These are phyloP conservation scores for Turnera subulata DNA, from an alignment of 345 rosid genomes.

Conservation along the genomic window DNA sequence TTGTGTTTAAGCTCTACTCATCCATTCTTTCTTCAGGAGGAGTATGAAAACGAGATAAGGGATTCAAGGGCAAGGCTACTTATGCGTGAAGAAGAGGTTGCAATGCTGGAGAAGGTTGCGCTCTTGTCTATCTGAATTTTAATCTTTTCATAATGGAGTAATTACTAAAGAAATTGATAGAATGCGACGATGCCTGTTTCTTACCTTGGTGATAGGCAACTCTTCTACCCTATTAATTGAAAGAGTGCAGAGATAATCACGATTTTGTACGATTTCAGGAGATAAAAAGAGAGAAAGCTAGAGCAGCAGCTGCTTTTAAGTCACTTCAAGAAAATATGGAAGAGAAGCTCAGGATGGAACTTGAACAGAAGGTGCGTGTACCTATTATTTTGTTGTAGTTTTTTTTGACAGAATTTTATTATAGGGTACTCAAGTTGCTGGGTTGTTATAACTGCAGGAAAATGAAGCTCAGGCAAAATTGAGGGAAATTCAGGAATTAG, in stretches of 20 bases:
- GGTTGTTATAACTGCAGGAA: slow-evolving; percentile 49
- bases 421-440: slow-evolving; percentile 19
- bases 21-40: slow-evolving; percentile 44
- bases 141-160: not conserved
- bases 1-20: slow-evolving; percentile 1
- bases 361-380: slow-evolving; percentile 68
- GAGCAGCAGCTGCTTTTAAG: slow-evolving; percentile 79
- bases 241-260: not conserved
- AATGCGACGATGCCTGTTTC: no score
- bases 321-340: slow-evolving; percentile 81
- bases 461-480: slow-evolving; percentile 57
- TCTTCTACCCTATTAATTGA: no score
- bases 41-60: slow-evolving; percentile 82
- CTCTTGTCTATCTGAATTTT: slow-evolving; percentile 12
- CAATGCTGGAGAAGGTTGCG: slow-evolving; percentile 85
- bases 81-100: slow-evolving; percentile 94
- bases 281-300: slow-evolving; percentile 82
- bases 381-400: not conserved
- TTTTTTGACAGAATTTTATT: slow-evolving; percentile 8
- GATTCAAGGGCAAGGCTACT: slow-evolving; percentile 90
- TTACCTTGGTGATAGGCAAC: no score
- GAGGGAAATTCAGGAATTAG: slow-evolving; percentile 57
- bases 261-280: slow-evolving; percentile 49
- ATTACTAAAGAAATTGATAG: no score
- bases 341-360: slow-evolving; percentile 67